Base-by-base conservation (phyloP, 2,329 filamentous ascomycete species). In the Nemania sp. region DNA sequence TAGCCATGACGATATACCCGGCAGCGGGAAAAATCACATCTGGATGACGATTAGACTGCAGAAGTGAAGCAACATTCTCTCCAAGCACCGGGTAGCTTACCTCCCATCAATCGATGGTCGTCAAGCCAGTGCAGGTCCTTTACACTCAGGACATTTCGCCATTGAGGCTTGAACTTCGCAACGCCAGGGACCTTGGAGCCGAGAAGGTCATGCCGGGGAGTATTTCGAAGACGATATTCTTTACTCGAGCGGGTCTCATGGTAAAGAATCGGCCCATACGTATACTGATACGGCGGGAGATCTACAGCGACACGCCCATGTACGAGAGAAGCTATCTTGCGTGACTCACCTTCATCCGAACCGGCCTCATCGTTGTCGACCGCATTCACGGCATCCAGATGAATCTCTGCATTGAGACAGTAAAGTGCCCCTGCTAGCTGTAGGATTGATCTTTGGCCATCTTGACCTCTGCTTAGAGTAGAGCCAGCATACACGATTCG, bases 211-310 rank as follows among this genome's bases (percentile, higher is more conserved):
- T 60, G 57, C 14, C 41, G 24, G 6, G 26, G 12, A 11, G 26
- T 8, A 2, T 40, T n/a, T 11, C 57, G 43, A 2, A 15, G 19
- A 1, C 59, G 40, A 15, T 44, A 54, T 30, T 56, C 54, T 36
- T 53, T 50, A 37, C 59, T 61, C 2, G 19, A 1, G 2, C 57
- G 45, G 24, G 42, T 47, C 31, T 61, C 59, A n/a, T 54, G 20
- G 28, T 60, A 61, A 6, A 8, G 47, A 0, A 54, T 3, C 2
- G 34, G 43, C 14, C 53, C 52, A 23, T 61, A 61, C 1, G 42
- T 51, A 9, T 48, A 60, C 23, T 56, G 50, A 19, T 61, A 61
- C 2, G 53, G 34, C 0, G 60, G 57, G 1, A 62, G 44, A 6
- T 51, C 47, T 6, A 48, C 2, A 4, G 40, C 23, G 1, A 45